phyloP scores from a whole-genome alignment of 1,284 basidiomycete species.

The Naganishia sp. region DNA sequence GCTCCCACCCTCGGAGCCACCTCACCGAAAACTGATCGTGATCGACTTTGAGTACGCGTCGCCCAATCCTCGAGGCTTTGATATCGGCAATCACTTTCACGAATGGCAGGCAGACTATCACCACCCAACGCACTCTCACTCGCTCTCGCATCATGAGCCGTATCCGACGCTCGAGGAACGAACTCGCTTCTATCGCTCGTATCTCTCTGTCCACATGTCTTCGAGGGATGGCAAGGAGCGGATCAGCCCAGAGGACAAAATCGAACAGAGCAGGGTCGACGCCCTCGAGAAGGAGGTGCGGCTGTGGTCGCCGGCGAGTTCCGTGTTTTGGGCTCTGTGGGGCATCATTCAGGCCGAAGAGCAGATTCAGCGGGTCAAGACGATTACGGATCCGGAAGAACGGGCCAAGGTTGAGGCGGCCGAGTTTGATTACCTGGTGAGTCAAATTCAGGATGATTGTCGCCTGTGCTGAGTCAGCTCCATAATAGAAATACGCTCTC shows the following conservation, averaged over 20 bases:
- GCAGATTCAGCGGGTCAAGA: slow-evolving; percentile 64
- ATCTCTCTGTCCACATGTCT: slow-evolving; percentile 59
- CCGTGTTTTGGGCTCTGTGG: slow-evolving; percentile 90
- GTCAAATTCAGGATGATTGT: slow-evolving; percentile 28
- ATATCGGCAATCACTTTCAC: slow-evolving; percentile 94
- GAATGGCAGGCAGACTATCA: slow-evolving; percentile 91
- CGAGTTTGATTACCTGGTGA: slow-evolving; percentile 54
- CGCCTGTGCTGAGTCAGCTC: not conserved
- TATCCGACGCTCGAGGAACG: slow-evolving; percentile 77
- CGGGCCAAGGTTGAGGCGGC: slow-evolving; percentile 33
- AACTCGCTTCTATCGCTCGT: slow-evolving; percentile 77
- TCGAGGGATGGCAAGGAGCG: slow-evolving; percentile 41
- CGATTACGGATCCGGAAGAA: slow-evolving; percentile 35
- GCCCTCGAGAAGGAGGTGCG: slow-evolving; percentile 72
- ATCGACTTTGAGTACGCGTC: slow-evolving; percentile 94
- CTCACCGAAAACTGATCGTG: slow-evolving; percentile 71
- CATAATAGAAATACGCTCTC: slow-evolving; percentile 47
- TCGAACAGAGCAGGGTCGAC: slow-evolving; percentile 45
- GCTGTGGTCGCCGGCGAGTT: slow-evolving; percentile 82
- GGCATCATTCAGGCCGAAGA: slow-evolving; percentile 85
- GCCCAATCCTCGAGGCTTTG: slow-evolving; percentile 83
- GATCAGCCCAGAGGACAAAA: slow-evolving; percentile 41
- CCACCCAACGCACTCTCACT: slow-evolving; percentile 67
- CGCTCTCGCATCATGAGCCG: slow-evolving; percentile 65
- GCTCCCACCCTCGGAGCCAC: slow-evolving; percentile 54